Conservation (phyloP, 139 green algal species). For the Coelastrella sp. region DNA sequence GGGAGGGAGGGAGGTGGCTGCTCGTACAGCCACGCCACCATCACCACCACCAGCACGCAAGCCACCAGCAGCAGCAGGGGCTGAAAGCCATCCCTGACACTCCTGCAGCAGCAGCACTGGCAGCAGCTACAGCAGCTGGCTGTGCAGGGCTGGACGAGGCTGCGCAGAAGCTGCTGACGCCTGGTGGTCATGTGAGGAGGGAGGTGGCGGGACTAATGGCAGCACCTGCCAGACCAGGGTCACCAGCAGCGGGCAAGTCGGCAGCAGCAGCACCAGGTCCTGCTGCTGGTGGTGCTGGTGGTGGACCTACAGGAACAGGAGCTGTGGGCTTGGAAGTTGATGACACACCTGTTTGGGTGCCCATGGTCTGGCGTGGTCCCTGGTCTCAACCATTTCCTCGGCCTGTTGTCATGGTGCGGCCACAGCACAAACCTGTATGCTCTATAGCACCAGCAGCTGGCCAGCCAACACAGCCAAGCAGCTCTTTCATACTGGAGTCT, state of each 20-base stretch:
- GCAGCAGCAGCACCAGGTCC: constrained; percentile 1
- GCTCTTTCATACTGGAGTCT: background rate
- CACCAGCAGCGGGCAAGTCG: constrained; percentile 6
- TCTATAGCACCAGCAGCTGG: constrained; percentile 14
- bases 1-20: constrained; percentile 38
- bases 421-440: background rate
- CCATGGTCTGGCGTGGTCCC: constrained; percentile 26
- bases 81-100: background rate
- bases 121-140: constrained; percentile 36
- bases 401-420: constrained; percentile 31
- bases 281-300: too few species aligned
- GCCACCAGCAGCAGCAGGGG: background rate
- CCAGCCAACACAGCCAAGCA: background rate
- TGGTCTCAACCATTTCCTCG: background rate
- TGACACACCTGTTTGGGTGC: constrained; percentile 1
- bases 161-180: constrained; percentile 30
- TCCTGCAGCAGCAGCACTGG: background rate
- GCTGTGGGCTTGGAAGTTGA: background rate
- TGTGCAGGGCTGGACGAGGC: background rate
- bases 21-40: constrained; percentile 8
- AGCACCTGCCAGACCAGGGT: background rate
- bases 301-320: background rate
- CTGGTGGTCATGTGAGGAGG: constrained; percentile 1
- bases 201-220: constrained; percentile 14
- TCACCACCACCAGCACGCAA: background rate